These are phyloP conservation scores for Pseudogymnoascus sp. DNA, from an alignment of 2,329 filamentous ascomycete species.

Conservation along the genomic window DNA sequence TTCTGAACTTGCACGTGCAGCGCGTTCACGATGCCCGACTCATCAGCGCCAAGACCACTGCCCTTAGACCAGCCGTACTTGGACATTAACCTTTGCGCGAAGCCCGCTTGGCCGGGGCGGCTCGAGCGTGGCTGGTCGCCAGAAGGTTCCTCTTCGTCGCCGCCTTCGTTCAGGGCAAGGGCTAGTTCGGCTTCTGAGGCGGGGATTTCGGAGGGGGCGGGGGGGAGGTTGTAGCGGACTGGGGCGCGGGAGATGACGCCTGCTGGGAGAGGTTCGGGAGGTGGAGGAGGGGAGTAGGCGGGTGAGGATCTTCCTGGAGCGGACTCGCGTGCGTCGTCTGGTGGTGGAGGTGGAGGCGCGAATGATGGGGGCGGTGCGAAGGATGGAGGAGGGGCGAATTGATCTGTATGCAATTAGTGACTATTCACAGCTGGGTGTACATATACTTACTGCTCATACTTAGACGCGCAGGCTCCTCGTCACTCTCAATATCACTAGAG, in stretches of 20 bases:
- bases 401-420: slow-evolving; percentile 33
- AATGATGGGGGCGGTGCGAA: slow-evolving; percentile 30
- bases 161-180: slow-evolving; percentile 34
- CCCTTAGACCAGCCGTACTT: slow-evolving; percentile 94
- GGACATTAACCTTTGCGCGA: slow-evolving; percentile 78
- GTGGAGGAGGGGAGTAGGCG: slow-evolving; percentile 27
- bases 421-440: background rate
- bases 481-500: slow-evolving; percentile 35
- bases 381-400: slow-evolving; percentile 50
- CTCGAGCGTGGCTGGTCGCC: slow-evolving; percentile 44
- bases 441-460: slow-evolving; percentile 37
- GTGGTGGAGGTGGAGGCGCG: slow-evolving; percentile 42
- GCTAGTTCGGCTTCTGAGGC: slow-evolving; percentile 44
- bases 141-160: slow-evolving; percentile 25
- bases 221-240: slow-evolving; percentile 58
- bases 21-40: slow-evolving; percentile 75
- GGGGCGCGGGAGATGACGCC: slow-evolving; percentile 68
- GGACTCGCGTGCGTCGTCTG: slow-evolving; percentile 43
- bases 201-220: slow-evolving; percentile 42
- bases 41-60: slow-evolving; percentile 73
- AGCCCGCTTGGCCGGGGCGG: slow-evolving; percentile 71
- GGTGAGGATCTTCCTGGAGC: slow-evolving; percentile 23
- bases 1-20: slow-evolving; percentile 80
- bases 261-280: slow-evolving; percentile 26
- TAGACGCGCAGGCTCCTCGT: slow-evolving; percentile 35